phyloP scores from a whole-genome alignment of 495 filamentous ascomycete species.

The Articulospora tetracladia region DNA sequence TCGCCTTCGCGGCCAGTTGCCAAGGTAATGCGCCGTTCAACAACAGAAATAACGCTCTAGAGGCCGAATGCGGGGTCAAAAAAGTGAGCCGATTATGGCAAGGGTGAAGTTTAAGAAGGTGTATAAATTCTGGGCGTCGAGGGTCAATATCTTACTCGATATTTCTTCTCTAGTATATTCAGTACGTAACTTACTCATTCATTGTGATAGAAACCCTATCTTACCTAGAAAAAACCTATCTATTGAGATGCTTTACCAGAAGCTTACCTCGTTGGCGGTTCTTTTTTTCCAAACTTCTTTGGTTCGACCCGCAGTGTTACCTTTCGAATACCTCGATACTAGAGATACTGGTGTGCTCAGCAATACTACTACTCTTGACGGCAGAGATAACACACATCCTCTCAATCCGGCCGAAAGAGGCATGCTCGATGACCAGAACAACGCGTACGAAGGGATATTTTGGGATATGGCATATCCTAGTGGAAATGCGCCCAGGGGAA shows the following conservation, averaged over 20 bases:
- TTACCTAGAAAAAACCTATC: background rate
- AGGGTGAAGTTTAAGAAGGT: background rate
- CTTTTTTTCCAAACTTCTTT: background rate
- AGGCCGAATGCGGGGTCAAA: background rate
- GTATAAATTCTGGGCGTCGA: background rate
- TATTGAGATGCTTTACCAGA: background rate
- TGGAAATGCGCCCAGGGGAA: background rate
- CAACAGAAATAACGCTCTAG: background rate
- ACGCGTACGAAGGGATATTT: background rate
- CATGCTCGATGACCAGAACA: background rate
- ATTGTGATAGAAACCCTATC: no score
- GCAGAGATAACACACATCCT: background rate
- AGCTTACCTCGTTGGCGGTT: background rate
- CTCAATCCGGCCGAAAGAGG: background rate
- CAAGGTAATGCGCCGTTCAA: background rate
- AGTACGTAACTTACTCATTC: background rate
- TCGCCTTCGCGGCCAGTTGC: background rate
- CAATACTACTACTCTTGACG: background rate
- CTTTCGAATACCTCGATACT: background rate
- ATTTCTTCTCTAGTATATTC: background rate
- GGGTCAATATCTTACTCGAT: background rate
- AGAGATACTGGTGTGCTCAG: background rate
- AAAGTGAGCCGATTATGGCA: background rate
- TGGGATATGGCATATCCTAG: background rate
- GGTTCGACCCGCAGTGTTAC: background rate